These are phyloP conservation scores for Fagus sylvatica DNA, from an alignment of 306 rosid genomes.

Conservation along the genomic window DNA sequence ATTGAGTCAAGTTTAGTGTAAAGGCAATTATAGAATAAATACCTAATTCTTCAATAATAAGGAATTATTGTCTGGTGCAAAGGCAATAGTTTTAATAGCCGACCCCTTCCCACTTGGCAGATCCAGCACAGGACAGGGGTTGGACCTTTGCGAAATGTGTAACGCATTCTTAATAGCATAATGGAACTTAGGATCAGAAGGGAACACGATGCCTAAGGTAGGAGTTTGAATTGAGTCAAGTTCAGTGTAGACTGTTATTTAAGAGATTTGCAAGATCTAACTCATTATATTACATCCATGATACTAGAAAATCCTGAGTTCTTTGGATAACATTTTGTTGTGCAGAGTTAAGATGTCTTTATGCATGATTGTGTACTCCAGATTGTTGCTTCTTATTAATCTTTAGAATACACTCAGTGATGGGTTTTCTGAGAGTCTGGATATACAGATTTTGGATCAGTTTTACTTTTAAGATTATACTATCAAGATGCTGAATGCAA, in stretches of 20 bases:
- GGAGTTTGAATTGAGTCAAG: background rate
- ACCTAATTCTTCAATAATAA: background rate
- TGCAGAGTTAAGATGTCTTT: background rate
- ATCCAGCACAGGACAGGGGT: background rate
- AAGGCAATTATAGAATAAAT: background rate
- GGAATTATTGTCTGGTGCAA: background rate
- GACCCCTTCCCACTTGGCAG: background rate
- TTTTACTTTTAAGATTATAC: background rate
- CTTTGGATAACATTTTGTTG: background rate
- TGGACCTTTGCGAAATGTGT: background rate
- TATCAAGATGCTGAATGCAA: background rate
- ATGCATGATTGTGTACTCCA: background rate
- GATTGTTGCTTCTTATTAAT: background rate
- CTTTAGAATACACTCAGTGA: background rate
- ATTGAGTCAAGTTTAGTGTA: background rate
- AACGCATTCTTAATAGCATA: background rate
- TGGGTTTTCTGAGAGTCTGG: background rate
- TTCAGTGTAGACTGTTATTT: background rate
- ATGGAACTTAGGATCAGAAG: background rate
- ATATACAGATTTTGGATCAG: background rate
- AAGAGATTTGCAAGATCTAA: background rate
- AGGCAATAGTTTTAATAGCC: background rate
- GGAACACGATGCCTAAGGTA: background rate
- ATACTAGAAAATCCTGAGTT: background rate
- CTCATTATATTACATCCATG: background rate